Base-by-base conservation (phyloP, 2,329 filamentous ascomycete species). In the Colletotrichum graminicola region DNA sequence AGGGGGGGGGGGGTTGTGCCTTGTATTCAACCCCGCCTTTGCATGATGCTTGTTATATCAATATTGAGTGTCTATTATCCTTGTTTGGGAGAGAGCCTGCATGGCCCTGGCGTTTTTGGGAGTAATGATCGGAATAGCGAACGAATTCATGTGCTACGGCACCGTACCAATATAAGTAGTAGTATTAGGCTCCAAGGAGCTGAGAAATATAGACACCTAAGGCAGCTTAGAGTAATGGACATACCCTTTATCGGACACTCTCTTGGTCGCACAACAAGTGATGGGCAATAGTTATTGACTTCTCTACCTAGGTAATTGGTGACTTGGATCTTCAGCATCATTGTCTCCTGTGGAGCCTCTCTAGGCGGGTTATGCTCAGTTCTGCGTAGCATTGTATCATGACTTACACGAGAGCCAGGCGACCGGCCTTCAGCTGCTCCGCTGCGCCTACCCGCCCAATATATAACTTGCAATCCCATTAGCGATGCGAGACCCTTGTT, bases 161-260 rank as follows among this genome's bases (percentile, higher is more conserved):
- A 72, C 70, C 60, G 49, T 56, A 72, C 41, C 55, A 72, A 72
- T 45, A 72, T 66, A 65, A 66, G 36, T 72, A 72, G 60, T 72
- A 72, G 45, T 72, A 71, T 60, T 72, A 72, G 61, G 70, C 67
- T 62, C 61, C 56, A n/a, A n/a, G 23, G 66, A 43, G 70, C 70
- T 72, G 70, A 66, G 61, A 60, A 56, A 72, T 57, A 71, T 72
- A 72, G 66, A 71, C 61, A 62, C 51, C 68, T 63, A 68, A 68
- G 68, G 59, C 52, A 60, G 65, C 60, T 62, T 72, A 71, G 66
- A 72, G 51, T 71, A 72, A 72, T 72, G 70, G 56, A 72, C 66
- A 72, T 67, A 71, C 61, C 62, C 59, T 66, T 65, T n/a, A 43
- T 70, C 52, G 49, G 56, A 62, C 14, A 26, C 47, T 26, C 11